Evolutionary conservation across 2,329 filamentous ascomycete genomes (phyloP).

Genomic region (Blumeriella jaapii): DNA sequence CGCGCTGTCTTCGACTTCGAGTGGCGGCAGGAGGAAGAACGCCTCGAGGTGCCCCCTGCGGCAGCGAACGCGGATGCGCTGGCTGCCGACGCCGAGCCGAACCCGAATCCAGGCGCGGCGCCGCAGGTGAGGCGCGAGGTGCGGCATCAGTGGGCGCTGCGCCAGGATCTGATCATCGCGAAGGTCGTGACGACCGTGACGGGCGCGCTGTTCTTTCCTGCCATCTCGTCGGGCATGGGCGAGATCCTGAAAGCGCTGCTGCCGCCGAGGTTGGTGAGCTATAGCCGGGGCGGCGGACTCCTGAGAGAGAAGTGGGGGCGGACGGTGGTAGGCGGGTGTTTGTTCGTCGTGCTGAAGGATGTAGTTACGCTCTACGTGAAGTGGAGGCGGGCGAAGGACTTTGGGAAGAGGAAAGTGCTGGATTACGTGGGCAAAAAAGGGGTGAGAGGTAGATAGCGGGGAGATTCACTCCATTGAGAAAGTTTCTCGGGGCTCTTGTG

Average conservation of each 20-base stretch:
- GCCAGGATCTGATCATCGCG: slow-evolving; percentile 34
- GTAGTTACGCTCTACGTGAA: slow-evolving; percentile 50
- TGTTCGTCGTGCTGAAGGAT: slow-evolving; percentile 78
- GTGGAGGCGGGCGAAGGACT: slow-evolving; percentile 47
- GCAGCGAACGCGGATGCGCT: too few species aligned
- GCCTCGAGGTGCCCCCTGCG: slow-evolving; percentile 1
- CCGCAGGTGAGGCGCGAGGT: slow-evolving; percentile 2
- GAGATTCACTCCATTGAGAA: too few species aligned
- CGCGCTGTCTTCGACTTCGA: slow-evolving; percentile 21
- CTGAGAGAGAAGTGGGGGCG: slow-evolving; percentile 80
- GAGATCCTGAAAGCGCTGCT: slow-evolving; percentile 58
- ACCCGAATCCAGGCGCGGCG: too few species aligned
- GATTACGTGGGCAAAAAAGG: slow-evolving; percentile 18
- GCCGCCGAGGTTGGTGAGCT: slow-evolving; percentile 52
- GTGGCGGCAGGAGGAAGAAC: slow-evolving; percentile 6
- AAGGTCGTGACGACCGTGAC: slow-evolving; percentile 48
- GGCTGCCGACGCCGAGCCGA: too few species aligned
- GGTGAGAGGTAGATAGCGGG: background rate
- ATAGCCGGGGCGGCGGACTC: slow-evolving; percentile 34
- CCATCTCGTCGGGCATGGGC: slow-evolving; percentile 68
- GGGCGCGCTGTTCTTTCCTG: slow-evolving; percentile 68
- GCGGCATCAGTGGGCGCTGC: slow-evolving; percentile 13
- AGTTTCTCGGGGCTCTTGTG: too few species aligned
- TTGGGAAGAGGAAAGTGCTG: slow-evolving; percentile 39
- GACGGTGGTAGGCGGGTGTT: slow-evolving; percentile 75